Evolutionary conservation across 495 filamentous ascomycete species (phyloP).

Genomic region (Penicillium antarcticum): DNA sequence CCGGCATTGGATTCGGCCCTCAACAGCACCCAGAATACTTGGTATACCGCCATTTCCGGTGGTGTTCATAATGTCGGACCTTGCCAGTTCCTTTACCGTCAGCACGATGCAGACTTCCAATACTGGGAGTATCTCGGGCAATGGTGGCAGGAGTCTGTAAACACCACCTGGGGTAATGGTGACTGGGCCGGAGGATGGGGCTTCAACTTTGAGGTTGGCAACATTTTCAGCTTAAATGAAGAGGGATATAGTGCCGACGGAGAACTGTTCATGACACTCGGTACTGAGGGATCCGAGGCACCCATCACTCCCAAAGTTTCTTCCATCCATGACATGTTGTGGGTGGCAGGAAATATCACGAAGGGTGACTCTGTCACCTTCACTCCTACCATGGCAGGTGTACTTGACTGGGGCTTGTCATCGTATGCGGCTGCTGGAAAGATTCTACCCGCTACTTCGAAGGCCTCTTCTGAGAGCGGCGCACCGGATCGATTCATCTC

Average conservation of each 20-base stretch:
- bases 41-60: conserved; percentile 20
- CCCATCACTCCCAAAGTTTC: conserved; percentile 9
- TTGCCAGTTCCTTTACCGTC: conserved; percentile 19
- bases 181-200: conserved; percentile 19
- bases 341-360: conserved; percentile 12
- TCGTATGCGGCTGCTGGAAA: conserved; percentile 20
- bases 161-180: conserved; percentile 21
- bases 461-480: conserved; percentile 10
- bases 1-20: conserved; percentile 5
- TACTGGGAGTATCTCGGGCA: conserved; percentile 21
- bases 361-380: conserved; percentile 5
- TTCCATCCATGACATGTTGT: conserved; percentile 20
- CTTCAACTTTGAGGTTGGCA: conserved; percentile 22
- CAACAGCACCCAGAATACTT: conserved; percentile 6
- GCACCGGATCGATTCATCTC: conserved; percentile 19
- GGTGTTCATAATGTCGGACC: conserved; percentile 16
- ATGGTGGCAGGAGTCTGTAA: conserved; percentile 18
- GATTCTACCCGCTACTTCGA: conserved; percentile 12
- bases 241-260: conserved; percentile 15
- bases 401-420: conserved; percentile 19
- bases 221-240: conserved; percentile 11
- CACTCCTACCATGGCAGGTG: conserved; percentile 19
- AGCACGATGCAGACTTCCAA: conserved; percentile 10
- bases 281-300: conserved; percentile 11
- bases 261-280: conserved; percentile 13